Evolutionary conservation across 768 basidiomycete species (phyloP).

Genomic region (Flagelloscypha sp.): DNA sequence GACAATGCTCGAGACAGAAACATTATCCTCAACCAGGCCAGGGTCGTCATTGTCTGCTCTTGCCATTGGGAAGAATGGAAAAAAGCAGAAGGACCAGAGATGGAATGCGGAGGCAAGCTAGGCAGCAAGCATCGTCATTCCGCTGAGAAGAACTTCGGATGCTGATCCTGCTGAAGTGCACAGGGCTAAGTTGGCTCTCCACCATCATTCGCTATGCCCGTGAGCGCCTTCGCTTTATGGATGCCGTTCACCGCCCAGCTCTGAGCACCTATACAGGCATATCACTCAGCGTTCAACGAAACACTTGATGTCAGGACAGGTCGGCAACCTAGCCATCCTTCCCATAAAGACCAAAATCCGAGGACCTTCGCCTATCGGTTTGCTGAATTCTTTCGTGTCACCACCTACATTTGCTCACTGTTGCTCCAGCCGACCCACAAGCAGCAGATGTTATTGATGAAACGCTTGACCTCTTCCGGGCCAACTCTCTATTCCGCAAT

Average conservation of each 20-base stretch:
- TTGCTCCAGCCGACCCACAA: constrained; percentile 59
- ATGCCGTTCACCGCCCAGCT: constrained; percentile 17
- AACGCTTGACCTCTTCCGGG: constrained; percentile 92
- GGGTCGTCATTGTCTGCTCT: too few species aligned
- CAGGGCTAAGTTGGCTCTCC: too few species aligned
- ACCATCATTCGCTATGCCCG: constrained; percentile 37
- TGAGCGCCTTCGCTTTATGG: constrained; percentile 24
- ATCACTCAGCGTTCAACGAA: constrained; percentile 92
- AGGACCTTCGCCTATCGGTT: constrained; percentile 83
- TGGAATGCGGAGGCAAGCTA: too few species aligned
- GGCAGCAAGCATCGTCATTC: too few species aligned
- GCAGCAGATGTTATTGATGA: constrained; percentile 91
- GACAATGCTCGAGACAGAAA: too few species aligned
- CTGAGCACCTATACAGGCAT: constrained; percentile 52
- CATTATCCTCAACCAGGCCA: too few species aligned
- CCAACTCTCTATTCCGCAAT: constrained; percentile 98
- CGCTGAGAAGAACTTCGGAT: too few species aligned
- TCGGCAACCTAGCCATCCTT: constrained; percentile 85
- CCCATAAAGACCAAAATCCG: constrained; percentile 89
- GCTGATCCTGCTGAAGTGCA: too few species aligned
- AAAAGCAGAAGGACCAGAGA: too few species aligned
- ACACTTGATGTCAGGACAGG: constrained; percentile 68
- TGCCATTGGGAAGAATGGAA: too few species aligned
- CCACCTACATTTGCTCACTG: constrained; percentile 7
- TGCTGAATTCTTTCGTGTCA: constrained; percentile 8